Percentiles rank a stretch among this genome's conserved stretches.
Evolutionary conservation across 2,329 filamentous ascomycete genomes (phyloP).

Genomic region (Talaromyces sp.): DNA sequence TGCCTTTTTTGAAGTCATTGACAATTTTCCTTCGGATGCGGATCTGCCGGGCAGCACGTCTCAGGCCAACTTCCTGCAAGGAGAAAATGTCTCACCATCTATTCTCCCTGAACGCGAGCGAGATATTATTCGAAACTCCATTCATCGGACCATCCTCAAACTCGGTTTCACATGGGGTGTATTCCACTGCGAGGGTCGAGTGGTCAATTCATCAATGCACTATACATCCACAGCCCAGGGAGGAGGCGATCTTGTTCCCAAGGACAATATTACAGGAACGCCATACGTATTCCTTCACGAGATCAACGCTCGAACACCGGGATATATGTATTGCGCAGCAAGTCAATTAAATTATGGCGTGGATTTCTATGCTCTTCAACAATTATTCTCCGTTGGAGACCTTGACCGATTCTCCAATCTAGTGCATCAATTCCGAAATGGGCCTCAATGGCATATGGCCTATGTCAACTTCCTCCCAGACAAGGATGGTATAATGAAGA

Average conservation of each 20-base stretch:
- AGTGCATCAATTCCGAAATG: neutral
- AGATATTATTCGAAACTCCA: conserved; percentile 14
- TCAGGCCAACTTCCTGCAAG: conserved; percentile 22
- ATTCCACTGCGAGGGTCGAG: conserved; percentile 31
- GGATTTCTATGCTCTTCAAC: neutral
- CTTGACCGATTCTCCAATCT: neutral
- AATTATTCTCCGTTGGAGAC: neutral
- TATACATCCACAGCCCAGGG: conserved; percentile 9
- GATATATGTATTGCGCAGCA: neutral
- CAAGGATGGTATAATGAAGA: neutral
- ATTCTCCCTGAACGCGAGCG: conserved; percentile 22
- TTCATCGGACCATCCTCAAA: conserved; percentile 22
- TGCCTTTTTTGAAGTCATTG: conserved; percentile 40
- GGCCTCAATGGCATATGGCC: neutral
- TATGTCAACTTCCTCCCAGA: neutral
- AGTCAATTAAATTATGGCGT: neutral
- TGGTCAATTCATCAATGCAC: conserved; percentile 20
- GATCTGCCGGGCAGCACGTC: conserved; percentile 19
- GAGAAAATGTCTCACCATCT: conserved; percentile 22
- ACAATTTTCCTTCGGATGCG: conserved; percentile 38
- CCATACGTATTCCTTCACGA: neutral
- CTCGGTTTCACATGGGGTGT: conserved; percentile 27
- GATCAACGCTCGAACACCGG: neutral
- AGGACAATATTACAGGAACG: neutral
- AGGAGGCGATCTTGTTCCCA: conserved; percentile 20